phyloP scores from a whole-genome alignment of 1,284 basidiomycete genomes.

The Puccinia coronata region DNA sequence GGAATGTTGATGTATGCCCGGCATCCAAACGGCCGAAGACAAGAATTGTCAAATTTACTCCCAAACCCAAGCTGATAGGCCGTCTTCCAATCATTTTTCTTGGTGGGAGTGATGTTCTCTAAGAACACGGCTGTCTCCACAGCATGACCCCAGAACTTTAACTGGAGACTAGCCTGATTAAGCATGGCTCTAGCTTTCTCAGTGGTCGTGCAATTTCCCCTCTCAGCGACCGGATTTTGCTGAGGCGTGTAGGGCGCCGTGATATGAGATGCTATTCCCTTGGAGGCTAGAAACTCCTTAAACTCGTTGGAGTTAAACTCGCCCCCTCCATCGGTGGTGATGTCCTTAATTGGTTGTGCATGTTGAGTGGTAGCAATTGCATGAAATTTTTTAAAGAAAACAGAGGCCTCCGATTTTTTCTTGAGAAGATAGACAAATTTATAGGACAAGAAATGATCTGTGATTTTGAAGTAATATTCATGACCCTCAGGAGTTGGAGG shows the following conservation, averaged over 20 bases:
- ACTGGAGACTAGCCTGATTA: not conserved
- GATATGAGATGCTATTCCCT: not conserved
- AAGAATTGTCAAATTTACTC: not conserved
- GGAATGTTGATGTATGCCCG: slow-evolving; percentile 13
- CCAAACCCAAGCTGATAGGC: not conserved
- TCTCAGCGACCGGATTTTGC: not conserved
- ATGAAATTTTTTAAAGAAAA: not conserved
- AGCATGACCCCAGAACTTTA: not conserved
- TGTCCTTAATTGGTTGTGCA: slow-evolving; percentile 56
- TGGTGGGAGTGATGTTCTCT: not conserved
- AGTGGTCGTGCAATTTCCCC: slow-evolving; percentile 7
- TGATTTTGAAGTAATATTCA: slow-evolving; percentile 5
- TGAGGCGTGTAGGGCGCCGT: slow-evolving; percentile 18
- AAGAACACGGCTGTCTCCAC: not conserved
- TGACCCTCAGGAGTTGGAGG: not conserved
- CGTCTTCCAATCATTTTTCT: not conserved
- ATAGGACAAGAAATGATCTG: not conserved
- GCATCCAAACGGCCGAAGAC: not conserved
- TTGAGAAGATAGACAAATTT: not conserved
- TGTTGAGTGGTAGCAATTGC: slow-evolving; percentile 51
- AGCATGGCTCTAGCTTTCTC: slow-evolving; percentile 12
- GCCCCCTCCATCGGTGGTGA: slow-evolving; percentile 58
- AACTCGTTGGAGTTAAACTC: too few relatives aligned
- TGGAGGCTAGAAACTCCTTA: slow-evolving; percentile 50
- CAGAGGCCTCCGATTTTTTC: slow-evolving; percentile 33